Evolutionary conservation across 2,329 filamentous ascomycete species (phyloP).

Genomic region (Akanthomyces muscarius): DNA sequence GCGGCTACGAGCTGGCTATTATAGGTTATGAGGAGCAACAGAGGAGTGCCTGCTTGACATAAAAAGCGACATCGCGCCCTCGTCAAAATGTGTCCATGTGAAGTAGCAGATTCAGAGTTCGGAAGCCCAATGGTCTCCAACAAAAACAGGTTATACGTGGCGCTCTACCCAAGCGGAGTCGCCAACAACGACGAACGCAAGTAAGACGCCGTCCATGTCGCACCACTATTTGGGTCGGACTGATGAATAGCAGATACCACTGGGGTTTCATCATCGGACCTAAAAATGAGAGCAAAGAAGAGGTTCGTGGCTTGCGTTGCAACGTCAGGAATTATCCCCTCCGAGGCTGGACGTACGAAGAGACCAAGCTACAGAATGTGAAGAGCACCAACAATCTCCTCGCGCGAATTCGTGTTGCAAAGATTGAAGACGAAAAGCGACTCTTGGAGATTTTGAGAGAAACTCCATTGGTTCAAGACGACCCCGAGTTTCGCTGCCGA

Average conservation of each 20-base stretch:
- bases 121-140: conserved; percentile 20
- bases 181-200: conserved; percentile 23
- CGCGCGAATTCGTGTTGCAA: not conserved
- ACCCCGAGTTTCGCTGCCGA: not conserved
- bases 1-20: too few relatives aligned
- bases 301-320: not conserved
- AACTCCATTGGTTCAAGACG: not conserved
- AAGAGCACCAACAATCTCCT: not conserved
- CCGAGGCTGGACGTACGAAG: not conserved
- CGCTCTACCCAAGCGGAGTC: conserved; percentile 28
- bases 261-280: not conserved
- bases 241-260: not conserved
- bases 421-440: not conserved
- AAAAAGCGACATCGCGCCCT: too few relatives aligned
- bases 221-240: not conserved
- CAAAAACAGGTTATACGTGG: conserved; percentile 31
- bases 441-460: not conserved
- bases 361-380: not conserved
- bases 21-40: too few relatives aligned
- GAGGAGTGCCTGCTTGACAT: too few relatives aligned
- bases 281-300: not conserved
- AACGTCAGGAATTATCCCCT: not conserved
- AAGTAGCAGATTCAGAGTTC: too few relatives aligned
- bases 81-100: too few relatives aligned
- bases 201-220: conserved; percentile 19